Conservation (phyloP, 768 basidiomycete species). For the Exsudoporus frostii region DNA sequence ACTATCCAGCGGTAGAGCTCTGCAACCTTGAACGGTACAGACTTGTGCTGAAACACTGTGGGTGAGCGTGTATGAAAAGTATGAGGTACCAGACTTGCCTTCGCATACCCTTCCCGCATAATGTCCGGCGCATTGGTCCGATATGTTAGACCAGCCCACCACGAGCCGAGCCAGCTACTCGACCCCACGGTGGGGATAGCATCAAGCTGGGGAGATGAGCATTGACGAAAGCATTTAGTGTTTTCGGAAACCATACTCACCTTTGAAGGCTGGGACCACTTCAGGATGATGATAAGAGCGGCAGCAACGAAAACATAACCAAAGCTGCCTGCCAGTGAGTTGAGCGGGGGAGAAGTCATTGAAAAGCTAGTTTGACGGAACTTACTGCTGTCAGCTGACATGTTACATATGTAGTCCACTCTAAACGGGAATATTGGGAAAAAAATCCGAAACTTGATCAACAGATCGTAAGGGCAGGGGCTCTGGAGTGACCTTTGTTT, state of each 20-base stretch:
- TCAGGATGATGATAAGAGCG: not conserved
- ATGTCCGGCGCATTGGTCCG: conserved; percentile 17
- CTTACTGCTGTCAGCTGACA: too few relatives aligned
- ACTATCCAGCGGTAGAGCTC: too few relatives aligned
- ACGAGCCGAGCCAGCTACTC: conserved; percentile 26
- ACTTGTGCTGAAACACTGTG: too few relatives aligned
- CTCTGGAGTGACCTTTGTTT: too few relatives aligned
- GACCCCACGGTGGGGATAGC: conserved; percentile 30
- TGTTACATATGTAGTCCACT: too few relatives aligned
- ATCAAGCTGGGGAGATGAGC: conserved; percentile 13
- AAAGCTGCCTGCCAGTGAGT: not conserved
- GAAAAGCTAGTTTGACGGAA: not conserved
- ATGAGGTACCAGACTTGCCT: conserved; percentile 12
- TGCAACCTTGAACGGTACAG: too few relatives aligned
- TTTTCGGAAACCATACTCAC: not conserved
- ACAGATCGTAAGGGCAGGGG: too few relatives aligned
- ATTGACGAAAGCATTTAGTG: not conserved
- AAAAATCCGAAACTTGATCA: too few relatives aligned
- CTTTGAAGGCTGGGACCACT: not conserved
- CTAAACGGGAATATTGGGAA: too few relatives aligned
- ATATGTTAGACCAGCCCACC: conserved; percentile 20
- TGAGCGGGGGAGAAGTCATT: not conserved
- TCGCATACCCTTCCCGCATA: conserved; percentile 31
- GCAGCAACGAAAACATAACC: not conserved
- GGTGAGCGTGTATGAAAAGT: not conserved